phyloP scores from a whole-genome alignment of 2,329 filamentous ascomycete genomes.

The Fusarium gaditjirri region DNA sequence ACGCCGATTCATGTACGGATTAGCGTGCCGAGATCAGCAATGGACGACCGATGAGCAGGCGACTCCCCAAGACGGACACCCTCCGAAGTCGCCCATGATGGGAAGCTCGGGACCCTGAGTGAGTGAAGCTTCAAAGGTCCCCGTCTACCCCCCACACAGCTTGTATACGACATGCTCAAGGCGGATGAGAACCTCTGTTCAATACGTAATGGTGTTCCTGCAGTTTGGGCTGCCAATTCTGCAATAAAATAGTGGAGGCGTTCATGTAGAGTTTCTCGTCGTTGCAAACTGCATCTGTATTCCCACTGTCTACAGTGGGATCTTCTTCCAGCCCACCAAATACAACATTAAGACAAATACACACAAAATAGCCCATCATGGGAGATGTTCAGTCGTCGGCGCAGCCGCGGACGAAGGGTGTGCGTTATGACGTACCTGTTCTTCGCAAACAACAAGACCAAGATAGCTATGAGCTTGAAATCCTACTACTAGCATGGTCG shows the following conservation, averaged over 20 bases:
- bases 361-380: constrained; percentile 14
- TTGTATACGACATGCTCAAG: constrained; percentile 1
- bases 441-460: constrained; percentile 24
- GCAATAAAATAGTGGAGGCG: constrained; percentile 34
- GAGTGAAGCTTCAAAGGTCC: constrained; percentile 6
- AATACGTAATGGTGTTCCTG: constrained; percentile 42
- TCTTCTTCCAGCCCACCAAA: not conserved
- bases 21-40: constrained; percentile 34
- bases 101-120: constrained; percentile 11
- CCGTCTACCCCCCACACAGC: constrained; percentile 25
- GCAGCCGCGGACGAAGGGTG: constrained; percentile 18
- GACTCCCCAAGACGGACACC: constrained; percentile 13
- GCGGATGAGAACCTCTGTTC: not conserved
- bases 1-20: constrained; percentile 7
- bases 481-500: constrained; percentile 37
- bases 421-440: constrained; percentile 35
- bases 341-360: not conserved
- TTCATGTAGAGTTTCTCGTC: constrained; percentile 30
- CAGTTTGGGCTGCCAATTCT: constrained; percentile 3
- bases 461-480: constrained; percentile 28
- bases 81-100: constrained; percentile 33
- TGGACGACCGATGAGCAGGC: not conserved
- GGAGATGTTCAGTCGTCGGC: constrained; percentile 14
- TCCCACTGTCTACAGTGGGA: constrained; percentile 4
- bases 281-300: constrained; percentile 13